phyloP scores from a whole-genome alignment of 2,329 filamentous ascomycete genomes.

The Metarhizium robertsii region DNA sequence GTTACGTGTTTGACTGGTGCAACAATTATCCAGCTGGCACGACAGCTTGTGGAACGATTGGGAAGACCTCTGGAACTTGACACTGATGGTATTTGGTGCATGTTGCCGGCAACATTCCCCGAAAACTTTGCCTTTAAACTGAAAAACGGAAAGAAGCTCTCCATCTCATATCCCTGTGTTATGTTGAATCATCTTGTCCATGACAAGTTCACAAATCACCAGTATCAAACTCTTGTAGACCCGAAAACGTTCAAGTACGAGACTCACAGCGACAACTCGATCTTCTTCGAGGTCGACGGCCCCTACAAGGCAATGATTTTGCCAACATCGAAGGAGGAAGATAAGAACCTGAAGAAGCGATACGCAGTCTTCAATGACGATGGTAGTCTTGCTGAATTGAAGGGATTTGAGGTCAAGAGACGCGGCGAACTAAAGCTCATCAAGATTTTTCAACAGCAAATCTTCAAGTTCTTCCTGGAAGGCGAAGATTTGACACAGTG shows the following conservation, averaged over 20 bases:
- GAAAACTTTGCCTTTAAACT: conserved; percentile 94
- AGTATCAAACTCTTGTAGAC: conserved; percentile 87
- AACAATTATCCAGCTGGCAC: conserved; percentile 92
- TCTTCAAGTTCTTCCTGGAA: conserved; percentile 98
- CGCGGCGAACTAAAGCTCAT: conserved; percentile 97
- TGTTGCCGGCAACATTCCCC: conserved; percentile 89
- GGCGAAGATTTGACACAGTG: conserved; percentile 80
- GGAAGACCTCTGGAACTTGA: conserved; percentile 89
- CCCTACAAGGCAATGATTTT: conserved; percentile 97
- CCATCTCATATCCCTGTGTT: conserved; percentile 96
- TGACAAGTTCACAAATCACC: conserved; percentile 88
- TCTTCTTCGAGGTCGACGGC: conserved; percentile 98
- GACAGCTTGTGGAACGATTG: conserved; percentile 85
- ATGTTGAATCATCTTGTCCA: conserved; percentile 99
- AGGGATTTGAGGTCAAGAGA: conserved; percentile 95
- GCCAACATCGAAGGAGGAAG: conserved; percentile 95
- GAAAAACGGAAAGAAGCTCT: conserved; percentile 90
- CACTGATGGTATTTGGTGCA: conserved; percentile 99
- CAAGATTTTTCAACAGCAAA: conserved; percentile 98
- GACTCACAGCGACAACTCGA: conserved; percentile 96
- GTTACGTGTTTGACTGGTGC: conserved; percentile 96
- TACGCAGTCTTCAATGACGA: conserved; percentile 99
- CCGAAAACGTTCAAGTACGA: conserved; percentile 78
- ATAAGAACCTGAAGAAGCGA: conserved; percentile 98
- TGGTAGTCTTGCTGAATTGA: conserved; percentile 86